Conservation (phyloP, 177 flowering plant species). For the Tripterygium wilfordii region DNA sequence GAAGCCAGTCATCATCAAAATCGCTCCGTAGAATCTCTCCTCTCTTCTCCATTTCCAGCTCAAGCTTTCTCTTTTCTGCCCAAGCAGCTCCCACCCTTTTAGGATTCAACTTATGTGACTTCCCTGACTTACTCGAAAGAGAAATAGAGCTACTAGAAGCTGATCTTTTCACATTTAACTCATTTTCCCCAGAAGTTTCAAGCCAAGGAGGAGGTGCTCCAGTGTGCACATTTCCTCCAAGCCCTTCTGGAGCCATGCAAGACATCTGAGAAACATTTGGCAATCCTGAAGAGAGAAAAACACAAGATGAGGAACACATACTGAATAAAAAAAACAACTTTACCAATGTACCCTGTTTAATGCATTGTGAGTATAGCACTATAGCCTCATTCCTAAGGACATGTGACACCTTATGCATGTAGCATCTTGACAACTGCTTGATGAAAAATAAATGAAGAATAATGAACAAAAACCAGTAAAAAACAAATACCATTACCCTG, state of each 20-base stretch:
- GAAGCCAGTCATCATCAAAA: constrained; percentile 79
- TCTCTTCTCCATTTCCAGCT: constrained; percentile 82
- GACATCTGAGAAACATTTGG: constrained; percentile 35
- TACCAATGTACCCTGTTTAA: no score
- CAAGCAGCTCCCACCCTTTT: constrained; percentile 96
- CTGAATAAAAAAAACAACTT: not conserved
- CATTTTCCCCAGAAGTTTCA: constrained; percentile 32
- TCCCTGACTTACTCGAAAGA: constrained; percentile 21
- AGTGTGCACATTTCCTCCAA: constrained; percentile 71
- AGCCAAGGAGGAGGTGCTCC: constrained; percentile 98
- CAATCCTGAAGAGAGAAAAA: constrained; percentile 25
- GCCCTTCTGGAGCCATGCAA: constrained; percentile 16
- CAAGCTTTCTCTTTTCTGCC: constrained; percentile 89
- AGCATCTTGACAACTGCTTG: no score
- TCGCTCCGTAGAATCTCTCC: constrained; percentile 47
- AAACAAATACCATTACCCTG: constrained; percentile 32
- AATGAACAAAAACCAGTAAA: not conserved
- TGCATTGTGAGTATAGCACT: no score
- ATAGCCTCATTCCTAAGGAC: no score
- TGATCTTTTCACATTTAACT: constrained; percentile 16
- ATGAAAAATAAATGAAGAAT: not conserved
- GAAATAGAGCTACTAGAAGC: constrained; percentile 12
- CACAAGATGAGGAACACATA: not conserved
- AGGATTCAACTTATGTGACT: constrained; percentile 62
- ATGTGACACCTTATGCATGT: no score